These are phyloP conservation scores for Calocera cornea DNA, from an alignment of 768 basidiomycete genomes.

Conservation along the genomic window DNA sequence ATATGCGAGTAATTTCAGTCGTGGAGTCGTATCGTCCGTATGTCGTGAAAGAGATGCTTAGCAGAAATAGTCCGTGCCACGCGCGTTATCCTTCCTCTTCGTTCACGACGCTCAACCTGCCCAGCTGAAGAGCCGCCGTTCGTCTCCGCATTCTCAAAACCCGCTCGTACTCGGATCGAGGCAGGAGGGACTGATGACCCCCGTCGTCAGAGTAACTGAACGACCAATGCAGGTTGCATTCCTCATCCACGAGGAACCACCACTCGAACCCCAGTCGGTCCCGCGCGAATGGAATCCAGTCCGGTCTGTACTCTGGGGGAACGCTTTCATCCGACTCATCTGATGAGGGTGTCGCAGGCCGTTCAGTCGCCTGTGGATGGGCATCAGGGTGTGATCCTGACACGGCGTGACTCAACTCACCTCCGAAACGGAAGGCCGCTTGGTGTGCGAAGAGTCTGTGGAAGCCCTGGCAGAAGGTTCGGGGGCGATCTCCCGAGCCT, in stretches of 20 bases:
- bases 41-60: neutral
- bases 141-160: neutral
- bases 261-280: neutral
- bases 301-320: neutral
- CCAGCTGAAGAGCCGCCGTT: neutral
- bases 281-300: neutral
- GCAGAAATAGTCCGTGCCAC: neutral
- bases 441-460: neutral
- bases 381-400: neutral
- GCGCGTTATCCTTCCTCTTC: neutral
- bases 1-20: neutral
- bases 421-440: neutral
- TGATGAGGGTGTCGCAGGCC: neutral
- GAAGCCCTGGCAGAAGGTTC: neutral
- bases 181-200: neutral
- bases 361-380: neutral
- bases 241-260: neutral
- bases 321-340: neutral
- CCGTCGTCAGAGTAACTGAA: neutral
- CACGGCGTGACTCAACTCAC: neutral
- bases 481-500: neutral
- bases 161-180: neutral
- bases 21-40: neutral
- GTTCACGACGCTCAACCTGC: neutral
- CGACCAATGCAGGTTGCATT: neutral